These are phyloP conservation scores for Creolimax fragrantissima DNA, from an alignment of 78 protist species.

Conservation along the genomic window DNA sequence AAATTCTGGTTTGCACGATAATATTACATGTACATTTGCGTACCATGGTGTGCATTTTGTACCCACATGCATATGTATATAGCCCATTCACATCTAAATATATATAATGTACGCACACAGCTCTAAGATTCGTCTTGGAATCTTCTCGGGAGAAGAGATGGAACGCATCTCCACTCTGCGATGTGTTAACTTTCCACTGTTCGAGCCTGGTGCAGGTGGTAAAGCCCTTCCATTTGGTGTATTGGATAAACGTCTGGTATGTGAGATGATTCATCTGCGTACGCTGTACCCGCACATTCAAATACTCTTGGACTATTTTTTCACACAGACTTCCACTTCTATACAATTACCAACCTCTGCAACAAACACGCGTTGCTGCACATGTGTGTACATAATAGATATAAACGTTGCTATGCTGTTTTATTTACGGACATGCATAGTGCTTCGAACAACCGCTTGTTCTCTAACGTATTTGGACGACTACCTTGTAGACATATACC, in stretches of 20 bases:
- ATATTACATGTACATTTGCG: neutral
- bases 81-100: neutral
- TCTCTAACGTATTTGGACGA: no score
- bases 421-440: neutral
- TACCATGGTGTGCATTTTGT: neutral
- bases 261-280: no score
- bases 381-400: neutral
- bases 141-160: neutral
- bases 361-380: neutral
- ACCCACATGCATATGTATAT: neutral
- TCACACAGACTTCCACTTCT: neutral
- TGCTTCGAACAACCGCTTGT: no score
- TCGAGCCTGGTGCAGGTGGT: neutral
- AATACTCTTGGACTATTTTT: no score
- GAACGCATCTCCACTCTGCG: neutral
- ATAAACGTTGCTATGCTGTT: neutral
- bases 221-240: slow-evolving; percentile 21
- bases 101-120: neutral
- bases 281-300: no score
- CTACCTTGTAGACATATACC: no score
- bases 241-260: slow-evolving; percentile 31
- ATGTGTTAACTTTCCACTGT: neutral
- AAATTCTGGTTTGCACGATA: neutral
- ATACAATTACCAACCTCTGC: neutral
- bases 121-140: slow-evolving; percentile 21